Conservation (phyloP, 1,139 yeast species). For the Geotrichum bryndzae region DNA sequence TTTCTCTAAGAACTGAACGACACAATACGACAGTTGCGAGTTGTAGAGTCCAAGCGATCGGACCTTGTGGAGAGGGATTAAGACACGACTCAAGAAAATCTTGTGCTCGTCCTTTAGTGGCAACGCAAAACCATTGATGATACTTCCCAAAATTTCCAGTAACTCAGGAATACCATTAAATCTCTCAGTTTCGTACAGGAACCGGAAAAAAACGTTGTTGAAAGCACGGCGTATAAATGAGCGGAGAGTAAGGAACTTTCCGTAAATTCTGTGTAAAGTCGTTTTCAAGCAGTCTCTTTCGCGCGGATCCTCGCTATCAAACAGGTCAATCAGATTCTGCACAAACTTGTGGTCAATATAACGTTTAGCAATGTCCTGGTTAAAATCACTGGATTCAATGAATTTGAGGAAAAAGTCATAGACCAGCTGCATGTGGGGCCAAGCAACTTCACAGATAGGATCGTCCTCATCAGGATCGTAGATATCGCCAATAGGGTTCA, state of each 20-base stretch:
- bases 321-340: constrained; percentile 70
- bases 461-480: constrained; percentile 99
- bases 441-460: constrained; percentile 90
- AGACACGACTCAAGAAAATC: constrained; percentile 77
- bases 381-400: constrained; percentile 91
- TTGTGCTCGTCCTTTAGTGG: constrained; percentile 97
- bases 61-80: constrained; percentile 89
- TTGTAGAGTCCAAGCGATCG: constrained; percentile 84
- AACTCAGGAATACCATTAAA: constrained; percentile 95
- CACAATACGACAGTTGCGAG: constrained; percentile 95
- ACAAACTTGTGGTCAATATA: constrained; percentile 90
- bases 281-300: constrained; percentile 95
- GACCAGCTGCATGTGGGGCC: constrained; percentile 99
- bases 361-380: constrained; percentile 87
- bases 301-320: constrained; percentile 94
- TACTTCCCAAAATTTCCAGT: constrained; percentile 89
- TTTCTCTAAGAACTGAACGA: constrained; percentile 94
- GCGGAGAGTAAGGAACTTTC: constrained; percentile 84
- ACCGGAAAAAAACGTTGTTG: constrained; percentile 86
- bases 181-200: constrained; percentile 90
- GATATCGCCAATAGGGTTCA: constrained; percentile 91
- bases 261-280: constrained; percentile 90
- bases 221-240: constrained; percentile 89
- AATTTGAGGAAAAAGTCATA: constrained; percentile 90
- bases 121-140: constrained; percentile 94